Percentiles rank a stretch among this genome's conserved stretches.
Conservation (phyloP, 2,329 filamentous ascomycete species). For the Clarireedia monteithiana region DNA sequence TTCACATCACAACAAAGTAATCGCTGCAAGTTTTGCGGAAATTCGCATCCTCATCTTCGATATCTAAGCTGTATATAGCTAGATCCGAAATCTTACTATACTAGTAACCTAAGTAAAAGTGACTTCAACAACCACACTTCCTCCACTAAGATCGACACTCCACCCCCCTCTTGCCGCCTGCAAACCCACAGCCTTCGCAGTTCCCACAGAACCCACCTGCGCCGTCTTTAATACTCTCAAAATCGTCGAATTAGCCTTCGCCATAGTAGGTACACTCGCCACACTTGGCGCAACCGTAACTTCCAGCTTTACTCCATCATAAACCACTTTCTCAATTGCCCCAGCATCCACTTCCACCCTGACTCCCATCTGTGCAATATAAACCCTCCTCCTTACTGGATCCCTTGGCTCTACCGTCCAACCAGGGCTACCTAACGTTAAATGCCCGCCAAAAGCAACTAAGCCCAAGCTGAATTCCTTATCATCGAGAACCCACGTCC, state of each 20-base stretch:
- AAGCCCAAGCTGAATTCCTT: slow-evolving; percentile 33
- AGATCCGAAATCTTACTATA: too few species aligned
- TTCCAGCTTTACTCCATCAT: slow-evolving; percentile 11
- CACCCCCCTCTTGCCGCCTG: slow-evolving; percentile 1
- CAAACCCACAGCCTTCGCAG: neutral
- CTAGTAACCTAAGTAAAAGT: neutral
- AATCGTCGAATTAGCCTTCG: slow-evolving; percentile 1
- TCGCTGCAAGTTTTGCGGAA: too few species aligned
- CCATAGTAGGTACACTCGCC: neutral
- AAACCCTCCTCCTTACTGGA: slow-evolving; percentile 40
- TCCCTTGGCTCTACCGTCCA: slow-evolving; percentile 36
- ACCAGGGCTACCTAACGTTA: slow-evolving; percentile 22
- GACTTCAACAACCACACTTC: slow-evolving; percentile 23
- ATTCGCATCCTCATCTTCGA: too few species aligned
- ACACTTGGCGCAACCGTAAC: slow-evolving; percentile 10
- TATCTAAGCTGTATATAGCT: too few species aligned
- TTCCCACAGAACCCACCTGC: slow-evolving; percentile 3
- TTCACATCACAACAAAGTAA: too few species aligned
- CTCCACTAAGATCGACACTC: slow-evolving; percentile 2
- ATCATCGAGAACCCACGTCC: slow-evolving; percentile 42
- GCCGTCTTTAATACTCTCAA: slow-evolving; percentile 13
- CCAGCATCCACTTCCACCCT: slow-evolving; percentile 37
- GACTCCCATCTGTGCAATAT: slow-evolving; percentile 39
- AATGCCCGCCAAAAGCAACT: slow-evolving; percentile 42
- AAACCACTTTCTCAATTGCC: slow-evolving; percentile 33